phyloP scores from a whole-genome alignment of 2,329 filamentous ascomycete genomes.

The Cercospora zeae-maydis region DNA sequence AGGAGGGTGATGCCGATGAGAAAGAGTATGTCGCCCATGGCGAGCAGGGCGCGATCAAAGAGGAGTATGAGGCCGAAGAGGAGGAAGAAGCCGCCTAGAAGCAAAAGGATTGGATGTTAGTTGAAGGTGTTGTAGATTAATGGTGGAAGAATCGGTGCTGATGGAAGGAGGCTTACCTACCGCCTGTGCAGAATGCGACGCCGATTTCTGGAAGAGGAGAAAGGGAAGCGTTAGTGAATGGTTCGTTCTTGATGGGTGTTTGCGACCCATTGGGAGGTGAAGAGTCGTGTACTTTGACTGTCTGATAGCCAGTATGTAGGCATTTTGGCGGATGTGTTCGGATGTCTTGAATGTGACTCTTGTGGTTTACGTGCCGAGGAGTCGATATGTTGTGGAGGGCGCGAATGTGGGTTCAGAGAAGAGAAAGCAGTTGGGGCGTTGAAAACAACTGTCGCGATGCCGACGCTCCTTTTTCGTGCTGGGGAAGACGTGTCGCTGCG shows the following conservation, averaged over 20 bases:
- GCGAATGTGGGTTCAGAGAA: background rate
- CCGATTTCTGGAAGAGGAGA: slow-evolving; percentile 70
- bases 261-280: background rate
- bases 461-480: slow-evolving; percentile 3
- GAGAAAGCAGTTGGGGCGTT: background rate
- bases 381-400: background rate
- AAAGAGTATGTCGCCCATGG: slow-evolving; percentile 99
- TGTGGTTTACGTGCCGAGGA: background rate
- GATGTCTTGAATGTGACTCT: background rate
- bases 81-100: slow-evolving; percentile 84
- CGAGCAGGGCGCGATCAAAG: slow-evolving; percentile 96
- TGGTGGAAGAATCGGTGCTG: background rate
- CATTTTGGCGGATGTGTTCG: slow-evolving; percentile 50
- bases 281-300: slow-evolving; percentile 71
- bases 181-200: slow-evolving; percentile 94
- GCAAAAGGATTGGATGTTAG: slow-evolving; percentile 16
- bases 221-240: background rate
- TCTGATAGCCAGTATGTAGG: slow-evolving; percentile 95
- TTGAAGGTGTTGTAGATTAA: background rate
- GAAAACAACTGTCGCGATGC: background rate
- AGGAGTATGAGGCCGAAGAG: slow-evolving; percentile 93
- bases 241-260: background rate
- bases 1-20: slow-evolving; percentile 93
- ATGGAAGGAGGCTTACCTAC: slow-evolving; percentile 57
- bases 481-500: background rate